A percentile compares a stretch with the other conserved stretches of the same genome.
phyloP scores from a whole-genome alignment of 257 asterid species.

The Petrea volubilis region DNA sequence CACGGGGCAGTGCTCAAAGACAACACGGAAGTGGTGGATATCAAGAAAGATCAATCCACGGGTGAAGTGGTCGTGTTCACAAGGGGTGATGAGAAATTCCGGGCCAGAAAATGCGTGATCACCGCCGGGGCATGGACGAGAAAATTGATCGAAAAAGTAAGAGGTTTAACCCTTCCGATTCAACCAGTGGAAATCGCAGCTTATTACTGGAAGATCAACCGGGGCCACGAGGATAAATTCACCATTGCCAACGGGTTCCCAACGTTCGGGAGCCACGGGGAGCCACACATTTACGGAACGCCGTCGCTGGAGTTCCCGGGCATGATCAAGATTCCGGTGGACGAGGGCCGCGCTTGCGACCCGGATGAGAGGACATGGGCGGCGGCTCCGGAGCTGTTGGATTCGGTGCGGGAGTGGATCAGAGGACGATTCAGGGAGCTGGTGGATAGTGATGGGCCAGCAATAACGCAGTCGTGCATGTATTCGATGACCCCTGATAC shows the following conservation, averaged over 20 bases:
- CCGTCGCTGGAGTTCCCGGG: slow-evolving; percentile 94
- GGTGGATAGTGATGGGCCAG: slow-evolving; percentile 50
- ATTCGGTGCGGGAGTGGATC: slow-evolving; percentile 48
- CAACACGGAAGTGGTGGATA: slow-evolving; percentile 41
- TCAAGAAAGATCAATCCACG: slow-evolving; percentile 36
- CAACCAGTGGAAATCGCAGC: slow-evolving; percentile 75
- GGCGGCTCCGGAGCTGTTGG: slow-evolving; percentile 24
- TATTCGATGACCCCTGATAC: slow-evolving; percentile 94
- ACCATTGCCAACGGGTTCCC: slow-evolving; percentile 68
- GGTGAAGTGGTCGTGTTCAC: slow-evolving; percentile 43
- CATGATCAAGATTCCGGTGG: slow-evolving; percentile 62
- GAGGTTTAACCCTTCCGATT: slow-evolving; percentile 59
- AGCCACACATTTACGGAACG: slow-evolving; percentile 77
- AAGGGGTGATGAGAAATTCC: slow-evolving; percentile 24
- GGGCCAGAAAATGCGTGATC: slow-evolving; percentile 63
- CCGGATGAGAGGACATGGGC: slow-evolving; percentile 72
- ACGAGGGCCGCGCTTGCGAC: slow-evolving; percentile 69
- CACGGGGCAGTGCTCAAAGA: slow-evolving; percentile 67
- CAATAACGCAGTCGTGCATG: slow-evolving; percentile 74
- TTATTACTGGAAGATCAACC: slow-evolving; percentile 68
- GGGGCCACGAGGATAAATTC: slow-evolving; percentile 69
- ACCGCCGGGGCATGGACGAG: slow-evolving; percentile 85
- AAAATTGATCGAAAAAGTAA: slow-evolving; percentile 39
- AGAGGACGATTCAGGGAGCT: slow-evolving; percentile 46
- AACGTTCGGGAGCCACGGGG: slow-evolving; percentile 78